Evolutionary conservation across 164 flowering plant species (phyloP).

Genomic region (Berberis thunbergii): DNA sequence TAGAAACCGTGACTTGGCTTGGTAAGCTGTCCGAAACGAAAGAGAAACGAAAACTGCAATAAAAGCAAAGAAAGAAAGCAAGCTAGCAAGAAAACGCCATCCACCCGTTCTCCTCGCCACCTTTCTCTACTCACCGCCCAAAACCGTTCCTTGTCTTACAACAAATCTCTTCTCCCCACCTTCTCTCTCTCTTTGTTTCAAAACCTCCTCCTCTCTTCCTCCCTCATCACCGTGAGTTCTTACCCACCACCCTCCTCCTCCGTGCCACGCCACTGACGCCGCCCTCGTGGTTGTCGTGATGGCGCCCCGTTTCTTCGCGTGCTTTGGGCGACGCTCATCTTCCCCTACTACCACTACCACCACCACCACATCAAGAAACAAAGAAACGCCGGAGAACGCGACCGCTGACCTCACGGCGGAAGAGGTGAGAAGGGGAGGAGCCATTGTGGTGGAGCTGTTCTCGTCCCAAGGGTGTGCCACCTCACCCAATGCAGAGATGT

Average conservation of each 20-base stretch:
- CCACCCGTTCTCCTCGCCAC: background rate
- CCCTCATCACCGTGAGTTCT: background rate
- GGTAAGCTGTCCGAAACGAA: no score
- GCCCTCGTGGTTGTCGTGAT: background rate
- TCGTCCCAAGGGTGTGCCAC: slow-evolving; percentile 88
- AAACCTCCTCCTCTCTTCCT: background rate
- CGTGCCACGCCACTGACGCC: background rate
- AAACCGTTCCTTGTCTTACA: background rate
- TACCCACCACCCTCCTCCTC: background rate
- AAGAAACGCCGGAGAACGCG: background rate
- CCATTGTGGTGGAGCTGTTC: slow-evolving; percentile 80
- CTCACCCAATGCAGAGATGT: slow-evolving; percentile 79
- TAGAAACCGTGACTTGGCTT: no score
- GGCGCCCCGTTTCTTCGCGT: slow-evolving; percentile 1
- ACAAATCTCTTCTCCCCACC: background rate
- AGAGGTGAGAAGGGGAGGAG: slow-evolving; percentile 36
- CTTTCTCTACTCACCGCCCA: background rate
- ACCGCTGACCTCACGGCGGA: background rate
- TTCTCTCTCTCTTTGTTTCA: background rate
- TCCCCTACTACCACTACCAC: no score
- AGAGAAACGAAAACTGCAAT: no score
- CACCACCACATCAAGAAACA: background rate
- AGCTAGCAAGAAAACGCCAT: background rate
- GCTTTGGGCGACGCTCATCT: background rate
- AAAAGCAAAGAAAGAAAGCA: no score